These are phyloP conservation scores for Datura wrightii DNA, from an alignment of 257 asterid species.

Conservation along the genomic window DNA sequence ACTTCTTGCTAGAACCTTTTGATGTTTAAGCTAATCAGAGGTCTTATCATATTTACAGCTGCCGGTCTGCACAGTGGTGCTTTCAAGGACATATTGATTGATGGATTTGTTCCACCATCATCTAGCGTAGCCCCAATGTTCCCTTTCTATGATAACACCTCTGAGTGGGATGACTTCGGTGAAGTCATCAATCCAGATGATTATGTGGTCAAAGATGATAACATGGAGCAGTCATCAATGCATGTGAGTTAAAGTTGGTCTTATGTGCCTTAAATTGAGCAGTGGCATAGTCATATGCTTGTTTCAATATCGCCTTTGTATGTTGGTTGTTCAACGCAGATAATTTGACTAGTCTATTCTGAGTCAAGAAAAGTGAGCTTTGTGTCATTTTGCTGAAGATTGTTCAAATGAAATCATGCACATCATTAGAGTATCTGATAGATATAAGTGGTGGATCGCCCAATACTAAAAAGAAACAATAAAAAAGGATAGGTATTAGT, in stretches of 20 bases:
- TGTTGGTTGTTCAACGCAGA: slow-evolving; percentile 20
- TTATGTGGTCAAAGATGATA: slow-evolving; percentile 75
- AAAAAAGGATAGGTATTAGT: not conserved
- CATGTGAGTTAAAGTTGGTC: slow-evolving; percentile 52
- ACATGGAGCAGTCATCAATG: slow-evolving; percentile 66
- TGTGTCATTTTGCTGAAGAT: not conserved
- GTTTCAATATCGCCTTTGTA: slow-evolving; percentile 4
- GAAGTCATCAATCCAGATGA: slow-evolving; percentile 97
- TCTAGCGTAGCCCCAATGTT: slow-evolving; percentile 89
- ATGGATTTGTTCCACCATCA: slow-evolving; percentile 83
- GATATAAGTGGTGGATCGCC: slow-evolving; percentile 4
- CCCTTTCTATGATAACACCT: slow-evolving; percentile 70
- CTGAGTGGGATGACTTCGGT: slow-evolving; percentile 98
- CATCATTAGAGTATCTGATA: slow-evolving; percentile 19
- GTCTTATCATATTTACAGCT: slow-evolving; percentile 53
- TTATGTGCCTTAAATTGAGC: slow-evolving; percentile 18
- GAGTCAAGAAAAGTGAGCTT: slow-evolving; percentile 6
- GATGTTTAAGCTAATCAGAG: slow-evolving; percentile 27
- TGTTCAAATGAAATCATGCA: slow-evolving; percentile 17
- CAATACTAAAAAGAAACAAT: not conserved
- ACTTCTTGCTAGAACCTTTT: not conserved
- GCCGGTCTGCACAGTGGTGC: slow-evolving; percentile 64
- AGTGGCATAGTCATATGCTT: not conserved
- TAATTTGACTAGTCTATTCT: slow-evolving; percentile 5
- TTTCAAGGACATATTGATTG: slow-evolving; percentile 82